phyloP scores from a whole-genome alignment of 1,284 basidiomycete species.

The Ganoderma lucidum region DNA sequence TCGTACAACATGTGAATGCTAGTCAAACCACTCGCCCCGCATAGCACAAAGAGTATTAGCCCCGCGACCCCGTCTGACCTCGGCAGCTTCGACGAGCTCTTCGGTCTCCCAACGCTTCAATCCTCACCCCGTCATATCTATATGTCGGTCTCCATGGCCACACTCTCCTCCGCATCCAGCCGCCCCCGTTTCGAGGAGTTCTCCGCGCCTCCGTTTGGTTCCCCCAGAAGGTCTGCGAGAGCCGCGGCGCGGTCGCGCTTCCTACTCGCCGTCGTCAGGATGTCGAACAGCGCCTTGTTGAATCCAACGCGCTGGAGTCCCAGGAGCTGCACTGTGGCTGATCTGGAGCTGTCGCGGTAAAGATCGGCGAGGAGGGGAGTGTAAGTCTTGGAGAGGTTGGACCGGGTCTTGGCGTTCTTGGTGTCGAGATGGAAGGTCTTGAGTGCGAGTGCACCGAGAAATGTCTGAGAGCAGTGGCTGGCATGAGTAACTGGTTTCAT shows the following conservation, averaged over 20 bases:
- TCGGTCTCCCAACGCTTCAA: too few species aligned
- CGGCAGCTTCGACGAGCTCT: too few species aligned
- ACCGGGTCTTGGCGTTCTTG: slow-evolving; percentile 7
- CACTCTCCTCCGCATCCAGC: background rate
- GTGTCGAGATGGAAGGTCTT: slow-evolving; percentile 20
- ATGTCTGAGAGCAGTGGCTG: background rate
- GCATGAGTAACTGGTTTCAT: background rate
- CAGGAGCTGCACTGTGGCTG: slow-evolving; percentile 20
- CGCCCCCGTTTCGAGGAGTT: background rate
- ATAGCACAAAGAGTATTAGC: too few species aligned
- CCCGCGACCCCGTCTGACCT: too few species aligned
- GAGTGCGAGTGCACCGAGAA: slow-evolving; percentile 12
- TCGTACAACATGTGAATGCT: background rate
- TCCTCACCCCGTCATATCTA: too few species aligned
- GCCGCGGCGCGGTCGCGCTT: slow-evolving; percentile 12
- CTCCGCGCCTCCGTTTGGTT: background rate
- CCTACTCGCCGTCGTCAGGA: slow-evolving; percentile 16
- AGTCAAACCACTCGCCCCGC: background rate
- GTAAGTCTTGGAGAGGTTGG: background rate
- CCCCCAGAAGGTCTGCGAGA: background rate
- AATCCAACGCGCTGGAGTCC: slow-evolving; percentile 32
- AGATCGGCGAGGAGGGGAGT: slow-evolving; percentile 9
- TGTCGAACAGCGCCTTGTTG: slow-evolving; percentile 24
- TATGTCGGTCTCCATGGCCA: background rate
- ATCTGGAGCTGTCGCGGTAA: slow-evolving; percentile 13